Evolutionary conservation across 1,284 basidiomycete species (phyloP).

Genomic region (Naganishia cerealis): DNA sequence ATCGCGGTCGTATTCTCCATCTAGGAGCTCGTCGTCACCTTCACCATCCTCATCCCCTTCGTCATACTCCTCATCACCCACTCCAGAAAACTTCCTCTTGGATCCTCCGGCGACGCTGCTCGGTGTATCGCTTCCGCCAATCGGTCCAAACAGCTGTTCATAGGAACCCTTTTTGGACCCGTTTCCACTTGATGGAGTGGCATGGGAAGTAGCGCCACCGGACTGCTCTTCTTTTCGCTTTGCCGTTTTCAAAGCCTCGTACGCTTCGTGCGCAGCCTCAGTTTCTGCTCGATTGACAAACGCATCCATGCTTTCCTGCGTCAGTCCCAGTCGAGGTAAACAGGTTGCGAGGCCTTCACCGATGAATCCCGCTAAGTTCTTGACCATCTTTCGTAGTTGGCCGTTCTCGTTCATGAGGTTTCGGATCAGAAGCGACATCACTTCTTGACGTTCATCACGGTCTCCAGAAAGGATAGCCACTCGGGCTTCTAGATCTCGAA

Average conservation of each 20-base stretch:
- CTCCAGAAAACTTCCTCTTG: slow-evolving; percentile 13
- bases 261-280: slow-evolving; percentile 85
- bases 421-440: slow-evolving; percentile 78
- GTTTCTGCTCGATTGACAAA: slow-evolving; percentile 81
- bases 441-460: slow-evolving; percentile 78
- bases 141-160: slow-evolving; percentile 28
- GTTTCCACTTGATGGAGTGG: background rate
- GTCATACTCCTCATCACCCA: slow-evolving; percentile 21
- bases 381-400: slow-evolving; percentile 72
- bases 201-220: background rate
- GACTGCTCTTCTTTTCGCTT: slow-evolving; percentile 36
- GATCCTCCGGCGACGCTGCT: slow-evolving; percentile 5
- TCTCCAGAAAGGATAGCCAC: slow-evolving; percentile 85
- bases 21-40: slow-evolving; percentile 4
- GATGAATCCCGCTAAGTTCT: slow-evolving; percentile 72
- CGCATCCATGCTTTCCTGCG: slow-evolving; percentile 68
- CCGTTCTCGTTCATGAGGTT: slow-evolving; percentile 87
- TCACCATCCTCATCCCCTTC: slow-evolving; percentile 25
- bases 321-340: slow-evolving; percentile 71
- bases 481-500: slow-evolving; percentile 85
- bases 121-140: slow-evolving; percentile 5
- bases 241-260: slow-evolving; percentile 59
- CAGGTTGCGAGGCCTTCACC: slow-evolving; percentile 75
- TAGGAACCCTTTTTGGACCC: slow-evolving; percentile 16
- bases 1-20: slow-evolving; percentile 9